Base-by-base conservation (phyloP, 2,329 filamentous ascomycete species). In the Cladosporium austrohemisphaericum region DNA sequence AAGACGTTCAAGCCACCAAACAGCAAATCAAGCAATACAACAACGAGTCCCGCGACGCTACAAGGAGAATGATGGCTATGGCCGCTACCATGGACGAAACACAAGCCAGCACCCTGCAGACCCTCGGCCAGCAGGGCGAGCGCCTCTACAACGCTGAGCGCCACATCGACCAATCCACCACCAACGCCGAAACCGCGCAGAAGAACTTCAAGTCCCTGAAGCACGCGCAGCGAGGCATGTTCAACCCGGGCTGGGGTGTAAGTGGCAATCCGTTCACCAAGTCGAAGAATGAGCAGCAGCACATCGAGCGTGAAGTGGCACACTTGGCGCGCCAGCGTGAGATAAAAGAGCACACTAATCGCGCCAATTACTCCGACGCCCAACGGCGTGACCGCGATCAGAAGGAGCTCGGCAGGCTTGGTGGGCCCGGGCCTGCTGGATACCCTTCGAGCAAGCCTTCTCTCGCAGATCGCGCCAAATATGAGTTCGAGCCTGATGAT, bases 191-290 rank as follows among this genome's bases (percentile, higher is more conserved):
- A 16, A 47, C 32, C 14, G 44, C 44, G 4, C 29, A 49, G 2
- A 88, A 91, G 57, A 86, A 88, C 59, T 85, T 89, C 1, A 80
- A 83, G 40, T 89, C 95, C 64, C 74, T 96, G 29, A 92, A 92
- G 72, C 88, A 81, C 1, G 75, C 94, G 41, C 95, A 96, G 69
- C 77, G 85, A 55, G 90, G 85, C 72, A 95, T 96, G 89, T 95
- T 95, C 63, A 86, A 88, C 33, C 62, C 67, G 3, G 38, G 38
- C 25, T 41, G 28, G 25, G 31, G 31, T 36, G 64, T 69, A 53
- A 62, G 65, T 20, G 59, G 59, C 28, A 70, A 71, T 54, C 71
- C 72, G 4, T 75, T 95, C 65, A 93, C 87, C 20, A 47, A 49
- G 0, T 81, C 81, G 11, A 81, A 79, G 54, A 79, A 77, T 11